These are phyloP conservation scores for Tricladium varicosporioides DNA, from an alignment of 2,329 filamentous ascomycete species.

Conservation along the genomic window DNA sequence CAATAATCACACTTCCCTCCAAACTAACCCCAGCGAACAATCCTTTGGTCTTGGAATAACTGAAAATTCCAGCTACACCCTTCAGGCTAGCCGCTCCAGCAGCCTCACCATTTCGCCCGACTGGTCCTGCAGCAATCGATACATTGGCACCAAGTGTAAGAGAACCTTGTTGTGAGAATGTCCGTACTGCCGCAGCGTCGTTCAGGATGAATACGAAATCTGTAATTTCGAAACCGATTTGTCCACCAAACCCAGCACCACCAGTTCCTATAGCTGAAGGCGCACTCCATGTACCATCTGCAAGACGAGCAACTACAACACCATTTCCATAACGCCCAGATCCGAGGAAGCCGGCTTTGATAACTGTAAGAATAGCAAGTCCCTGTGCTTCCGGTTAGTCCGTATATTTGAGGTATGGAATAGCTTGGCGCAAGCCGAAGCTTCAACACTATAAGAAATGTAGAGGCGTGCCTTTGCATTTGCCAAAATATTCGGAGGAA, in stretches of 20 bases:
- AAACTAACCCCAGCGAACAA: conserved; percentile 93
- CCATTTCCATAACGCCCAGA: conserved; percentile 80
- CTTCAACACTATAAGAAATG: background rate
- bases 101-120: conserved; percentile 93
- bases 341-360: conserved; percentile 84
- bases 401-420: background rate
- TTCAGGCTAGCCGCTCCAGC: conserved; percentile 89
- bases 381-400: conserved; percentile 46
- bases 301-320: conserved; percentile 75
- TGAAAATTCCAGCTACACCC: conserved; percentile 88
- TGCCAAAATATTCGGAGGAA: conserved; percentile 83
- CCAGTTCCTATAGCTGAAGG: conserved; percentile 78
- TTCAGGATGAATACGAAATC: conserved; percentile 99
- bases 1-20: conserved; percentile 89
- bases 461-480: conserved; percentile 73
- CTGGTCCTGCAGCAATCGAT: conserved; percentile 87
- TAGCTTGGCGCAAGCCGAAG: background rate
- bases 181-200: conserved; percentile 82
- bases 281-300: conserved; percentile 77
- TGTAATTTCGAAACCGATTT: conserved; percentile 84
- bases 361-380: conserved; percentile 80
- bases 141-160: conserved; percentile 95
- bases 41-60: conserved; percentile 97
- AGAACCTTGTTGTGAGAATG: conserved; percentile 89
- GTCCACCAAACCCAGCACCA: conserved; percentile 79